These are phyloP conservation scores for Remersonia thermophila DNA, from an alignment of 2,329 filamentous ascomycete species.

Conservation along the genomic window DNA sequence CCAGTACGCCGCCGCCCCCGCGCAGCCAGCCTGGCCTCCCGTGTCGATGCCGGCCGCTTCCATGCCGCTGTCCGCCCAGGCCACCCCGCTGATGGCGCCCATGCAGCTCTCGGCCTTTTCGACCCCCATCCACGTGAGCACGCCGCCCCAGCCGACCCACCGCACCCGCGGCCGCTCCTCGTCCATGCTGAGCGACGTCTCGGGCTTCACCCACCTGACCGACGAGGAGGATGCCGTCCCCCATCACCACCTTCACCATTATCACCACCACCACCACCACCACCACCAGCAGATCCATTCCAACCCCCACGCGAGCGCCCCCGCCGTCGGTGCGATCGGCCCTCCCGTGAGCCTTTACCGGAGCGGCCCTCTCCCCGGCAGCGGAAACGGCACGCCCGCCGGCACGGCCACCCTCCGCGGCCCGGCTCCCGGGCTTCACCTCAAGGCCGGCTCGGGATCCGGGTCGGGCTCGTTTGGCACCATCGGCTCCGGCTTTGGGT, in stretches of 20 bases:
- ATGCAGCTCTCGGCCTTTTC: slow-evolving; percentile 11
- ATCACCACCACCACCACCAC: slow-evolving; percentile 9
- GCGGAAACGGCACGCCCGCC: slow-evolving; percentile 1
- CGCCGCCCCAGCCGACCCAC: slow-evolving; percentile 18
- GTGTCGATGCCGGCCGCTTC: slow-evolving; percentile 8
- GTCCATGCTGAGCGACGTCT: slow-evolving; percentile 55
- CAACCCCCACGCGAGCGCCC: slow-evolving; percentile 4
- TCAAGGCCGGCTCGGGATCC: slow-evolving; percentile 10
- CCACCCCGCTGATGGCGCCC: slow-evolving; percentile 15
- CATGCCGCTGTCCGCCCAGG: slow-evolving; percentile 25
- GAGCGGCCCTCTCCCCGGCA: slow-evolving; percentile 7
- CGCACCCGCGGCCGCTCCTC: slow-evolving; percentile 47
- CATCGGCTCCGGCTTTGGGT: slow-evolving; percentile 18
- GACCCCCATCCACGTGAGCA: slow-evolving; percentile 9
- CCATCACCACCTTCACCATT: slow-evolving; percentile 18
- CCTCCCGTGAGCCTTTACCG: not conserved
- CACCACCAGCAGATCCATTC: slow-evolving; percentile 1
- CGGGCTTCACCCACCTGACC: slow-evolving; percentile 53
- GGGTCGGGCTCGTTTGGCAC: slow-evolving; percentile 6
- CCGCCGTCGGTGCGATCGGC: not conserved
- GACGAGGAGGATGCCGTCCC: slow-evolving; percentile 39
- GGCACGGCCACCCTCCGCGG: slow-evolving; percentile 11
- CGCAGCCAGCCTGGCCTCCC: slow-evolving; percentile 21
- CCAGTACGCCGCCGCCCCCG: slow-evolving; percentile 23
- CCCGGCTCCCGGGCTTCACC: slow-evolving; percentile 16